Evolutionary conservation across 176 grass and related monocot species (phyloP), one percentile per base, ranked within the genome.

Genomic region (Lolium rigidum): DNA sequence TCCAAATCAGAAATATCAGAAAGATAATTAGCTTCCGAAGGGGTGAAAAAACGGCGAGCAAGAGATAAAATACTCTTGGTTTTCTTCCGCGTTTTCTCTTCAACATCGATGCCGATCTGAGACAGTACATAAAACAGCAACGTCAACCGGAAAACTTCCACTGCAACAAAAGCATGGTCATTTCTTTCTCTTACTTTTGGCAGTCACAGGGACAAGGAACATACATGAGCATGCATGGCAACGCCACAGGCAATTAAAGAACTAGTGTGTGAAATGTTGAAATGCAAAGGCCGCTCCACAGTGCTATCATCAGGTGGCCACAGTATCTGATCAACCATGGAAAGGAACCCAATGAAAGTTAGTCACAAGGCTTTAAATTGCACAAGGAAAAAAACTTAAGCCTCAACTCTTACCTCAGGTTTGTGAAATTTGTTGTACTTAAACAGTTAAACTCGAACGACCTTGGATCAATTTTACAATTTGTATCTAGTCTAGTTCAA

Each of bases 241-340:
- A 95, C 75, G 13, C 93, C 91, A 86, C 93, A 98, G 43, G 88
- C 86, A 94, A 95, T 91, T 81, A 98, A 84, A 69, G 93, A 92
- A 94, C 88, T 82, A 84, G 92, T 89, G 76, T 98, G 96, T 26
- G 93, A 94, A 87, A 98, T 87, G 89, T 95, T 98, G 55, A 98
- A 95, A 84, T 94, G 93, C 75, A 94, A 92, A 78, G 90, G 89
- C 37, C 76, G 55, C 60, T 82, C 60, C 24, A 80, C 46, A 80
- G 25, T 82, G 56, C 39, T 69, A 86, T 86, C 86, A 82, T 83
- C 75, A 50, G 66, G 72, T 84, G 18, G 73, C 90, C 87, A 92
- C 81, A 84, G 60, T 92, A 95, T 85, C 96, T 95, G 79, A 86
- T 77, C 12, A 89, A 75, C 49, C 50, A 90, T 58, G 85, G 69